These are phyloP conservation scores for Fallopia convolvulus DNA, from an alignment of 148 eudicot species.

Conservation along the genomic window DNA sequence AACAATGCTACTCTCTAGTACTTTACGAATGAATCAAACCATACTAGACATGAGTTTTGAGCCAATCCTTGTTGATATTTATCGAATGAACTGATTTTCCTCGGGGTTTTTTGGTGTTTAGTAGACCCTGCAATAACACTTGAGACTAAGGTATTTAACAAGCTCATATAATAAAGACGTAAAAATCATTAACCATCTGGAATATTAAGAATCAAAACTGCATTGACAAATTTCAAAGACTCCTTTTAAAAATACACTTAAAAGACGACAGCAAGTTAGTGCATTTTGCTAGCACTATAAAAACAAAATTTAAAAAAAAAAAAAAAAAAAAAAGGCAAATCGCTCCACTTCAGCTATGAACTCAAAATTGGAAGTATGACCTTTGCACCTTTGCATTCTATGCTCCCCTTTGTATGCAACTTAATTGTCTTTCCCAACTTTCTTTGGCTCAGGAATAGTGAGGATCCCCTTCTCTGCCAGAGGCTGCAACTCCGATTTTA, in stretches of 20 bases:
- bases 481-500: constrained; percentile 66
- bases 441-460: constrained; percentile 37
- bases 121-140: too few species aligned
- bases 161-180: too few species aligned
- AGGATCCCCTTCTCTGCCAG: constrained; percentile 50
- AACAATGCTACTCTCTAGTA: too few species aligned
- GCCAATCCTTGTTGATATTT: too few species aligned
- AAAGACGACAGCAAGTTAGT: background rate
- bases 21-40: too few species aligned
- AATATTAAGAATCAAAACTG: background rate
- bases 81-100: too few species aligned
- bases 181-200: background rate
- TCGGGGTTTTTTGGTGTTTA: too few species aligned
- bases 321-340: background rate
- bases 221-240: background rate
- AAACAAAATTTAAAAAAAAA: background rate
- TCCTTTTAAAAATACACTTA: background rate
- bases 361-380: background rate
- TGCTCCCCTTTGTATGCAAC: background rate
- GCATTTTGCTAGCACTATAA: background rate
- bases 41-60: too few species aligned
- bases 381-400: background rate
- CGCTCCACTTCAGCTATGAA: background rate
- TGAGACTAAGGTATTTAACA: too few species aligned
- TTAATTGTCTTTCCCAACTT: constrained; percentile 20